Conservation (phyloP, 768 basidiomycete genomes). For the Amanita jacksonii region DNA sequence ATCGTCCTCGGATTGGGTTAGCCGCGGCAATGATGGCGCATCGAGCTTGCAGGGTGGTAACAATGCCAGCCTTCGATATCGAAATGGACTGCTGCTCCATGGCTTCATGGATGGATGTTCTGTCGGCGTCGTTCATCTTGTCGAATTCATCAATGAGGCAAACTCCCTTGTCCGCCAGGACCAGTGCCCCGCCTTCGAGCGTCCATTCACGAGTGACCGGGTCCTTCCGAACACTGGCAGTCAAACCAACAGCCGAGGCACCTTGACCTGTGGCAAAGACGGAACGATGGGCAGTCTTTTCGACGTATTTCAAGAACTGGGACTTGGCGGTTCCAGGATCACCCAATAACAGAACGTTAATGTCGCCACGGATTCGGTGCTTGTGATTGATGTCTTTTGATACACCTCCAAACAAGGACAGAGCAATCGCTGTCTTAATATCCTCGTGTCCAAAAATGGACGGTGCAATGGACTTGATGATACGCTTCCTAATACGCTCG, state of each 20-base stretch:
- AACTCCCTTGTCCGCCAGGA: conserved; percentile 96
- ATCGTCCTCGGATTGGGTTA: conserved; percentile 93
- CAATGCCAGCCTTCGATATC: conserved; percentile 97
- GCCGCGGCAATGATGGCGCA: conserved; percentile 98
- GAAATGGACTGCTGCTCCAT: conserved; percentile 99
- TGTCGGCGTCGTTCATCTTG: conserved; percentile 99
- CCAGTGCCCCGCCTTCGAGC: conserved; percentile 93
- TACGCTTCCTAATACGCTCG: conserved; percentile 92
- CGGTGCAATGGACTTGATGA: conserved; percentile 97
- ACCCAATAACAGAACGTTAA: conserved; percentile 91
- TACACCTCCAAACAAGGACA: conserved; percentile 92
- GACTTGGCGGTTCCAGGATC: conserved; percentile 99
- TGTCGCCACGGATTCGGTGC: conserved; percentile 93
- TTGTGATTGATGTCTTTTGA: conserved; percentile 96
- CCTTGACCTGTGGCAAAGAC: conserved; percentile 99
- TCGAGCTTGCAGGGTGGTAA: conserved; percentile 95
- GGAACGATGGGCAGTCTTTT: conserved; percentile 96
- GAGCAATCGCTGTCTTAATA: conserved; percentile 94
- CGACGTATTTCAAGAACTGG: conserved; percentile 97
- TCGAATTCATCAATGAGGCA: conserved; percentile 99
- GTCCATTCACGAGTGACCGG: conserved; percentile 98
- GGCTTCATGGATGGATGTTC: conserved; percentile 98
- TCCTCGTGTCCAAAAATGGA: conserved; percentile 99
- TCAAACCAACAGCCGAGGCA: conserved; percentile 95
- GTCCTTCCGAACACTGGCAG: conserved; percentile 97